These are phyloP conservation scores for Hamigera avellanea DNA, from an alignment of 495 filamentous ascomycete genomes.

Conservation along the genomic window DNA sequence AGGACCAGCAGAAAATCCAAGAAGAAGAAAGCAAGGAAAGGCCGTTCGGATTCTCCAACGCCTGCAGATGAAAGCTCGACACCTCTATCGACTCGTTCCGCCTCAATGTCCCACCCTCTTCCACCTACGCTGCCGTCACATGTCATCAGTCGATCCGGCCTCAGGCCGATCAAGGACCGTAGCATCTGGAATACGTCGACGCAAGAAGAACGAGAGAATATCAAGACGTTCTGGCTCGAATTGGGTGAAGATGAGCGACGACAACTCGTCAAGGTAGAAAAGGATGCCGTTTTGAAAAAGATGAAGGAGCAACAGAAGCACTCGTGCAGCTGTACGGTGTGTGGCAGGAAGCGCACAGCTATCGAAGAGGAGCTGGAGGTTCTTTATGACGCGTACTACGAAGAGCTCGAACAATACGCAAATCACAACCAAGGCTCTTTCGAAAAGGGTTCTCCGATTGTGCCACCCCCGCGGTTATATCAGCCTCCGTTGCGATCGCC, in stretches of 20 bases:
- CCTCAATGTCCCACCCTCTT: constrained; percentile 29
- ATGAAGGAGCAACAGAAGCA: constrained; percentile 99
- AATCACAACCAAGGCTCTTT: constrained; percentile 67
- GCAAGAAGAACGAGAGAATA: constrained; percentile 86
- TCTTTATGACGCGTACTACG: constrained; percentile 98
- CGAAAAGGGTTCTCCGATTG: constrained; percentile 47
- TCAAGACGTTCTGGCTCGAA: constrained; percentile 98
- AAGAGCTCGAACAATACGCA: constrained; percentile 94
- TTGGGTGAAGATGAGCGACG: constrained; percentile 88
- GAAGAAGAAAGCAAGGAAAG: constrained; percentile 38
- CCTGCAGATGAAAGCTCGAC: constrained; percentile 27
- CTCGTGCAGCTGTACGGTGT: constrained; percentile 95
- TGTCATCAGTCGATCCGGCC: constrained; percentile 15
- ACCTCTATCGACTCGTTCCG: constrained; percentile 29
- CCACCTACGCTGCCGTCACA: constrained; percentile 23
- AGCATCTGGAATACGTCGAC: constrained; percentile 93
- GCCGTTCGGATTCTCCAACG: constrained; percentile 22
- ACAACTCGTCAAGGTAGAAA: constrained; percentile 93
- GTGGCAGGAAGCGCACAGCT: constrained; percentile 88
- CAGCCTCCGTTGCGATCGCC: constrained; percentile 30
- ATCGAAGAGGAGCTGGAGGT: constrained; percentile 98
- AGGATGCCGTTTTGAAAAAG: constrained; percentile 93
- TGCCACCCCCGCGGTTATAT: constrained; percentile 49
- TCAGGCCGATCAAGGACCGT: constrained; percentile 50
- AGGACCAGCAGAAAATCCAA: constrained; percentile 23